Conservation (phyloP, 129 eudicot genomes). For the Artemisia tridentata region DNA sequence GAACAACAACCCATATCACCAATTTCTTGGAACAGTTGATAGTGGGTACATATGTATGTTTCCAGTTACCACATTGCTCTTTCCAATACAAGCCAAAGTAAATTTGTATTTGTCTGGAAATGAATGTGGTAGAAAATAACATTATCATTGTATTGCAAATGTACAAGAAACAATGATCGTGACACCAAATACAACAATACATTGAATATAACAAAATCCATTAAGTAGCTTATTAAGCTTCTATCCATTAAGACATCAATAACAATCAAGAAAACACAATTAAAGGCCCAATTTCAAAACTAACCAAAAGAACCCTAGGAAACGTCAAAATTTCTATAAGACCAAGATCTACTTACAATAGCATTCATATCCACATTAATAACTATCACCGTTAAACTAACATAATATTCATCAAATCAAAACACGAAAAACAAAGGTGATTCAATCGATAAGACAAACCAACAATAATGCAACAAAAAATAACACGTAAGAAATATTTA, state of each 20-base stretch:
- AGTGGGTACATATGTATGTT: too few relatives aligned
- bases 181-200: neutral
- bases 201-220: neutral
- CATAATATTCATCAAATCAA: neutral
- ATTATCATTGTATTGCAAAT: too few relatives aligned
- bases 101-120: too few relatives aligned
- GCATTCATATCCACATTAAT: neutral
- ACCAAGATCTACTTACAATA: neutral
- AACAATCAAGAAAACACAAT: neutral
- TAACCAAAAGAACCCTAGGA: too few relatives aligned
- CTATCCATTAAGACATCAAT: neutral
- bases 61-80: too few relatives aligned
- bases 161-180: neutral
- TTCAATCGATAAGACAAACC: neutral
- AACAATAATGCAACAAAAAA: neutral
- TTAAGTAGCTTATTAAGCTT: neutral
- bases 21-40: too few relatives aligned
- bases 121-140: too few relatives aligned
- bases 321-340: neutral
- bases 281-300: neutral
- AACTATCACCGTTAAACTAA: neutral
- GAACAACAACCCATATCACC: too few relatives aligned
- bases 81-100: too few relatives aligned
- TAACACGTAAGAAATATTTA: too few relatives aligned
- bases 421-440: neutral